Evolutionary conservation across 495 filamentous ascomycete genomes (phyloP).

Genomic region (Talaromyces ruber): DNA sequence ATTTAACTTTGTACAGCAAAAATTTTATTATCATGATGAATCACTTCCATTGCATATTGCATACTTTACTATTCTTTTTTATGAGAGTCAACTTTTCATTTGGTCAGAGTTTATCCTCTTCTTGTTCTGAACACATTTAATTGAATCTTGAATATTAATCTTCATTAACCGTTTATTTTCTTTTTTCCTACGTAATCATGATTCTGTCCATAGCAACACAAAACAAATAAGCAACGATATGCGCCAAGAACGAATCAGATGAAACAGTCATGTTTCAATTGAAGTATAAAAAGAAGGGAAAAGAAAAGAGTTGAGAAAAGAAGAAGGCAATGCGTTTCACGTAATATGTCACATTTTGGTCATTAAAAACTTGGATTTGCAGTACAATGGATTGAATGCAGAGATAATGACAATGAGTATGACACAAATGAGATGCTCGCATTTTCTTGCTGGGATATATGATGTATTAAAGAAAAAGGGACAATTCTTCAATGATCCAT

Average conservation of each 20-base stretch:
- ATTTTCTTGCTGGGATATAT: background rate
- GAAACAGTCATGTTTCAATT: background rate
- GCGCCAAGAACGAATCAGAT: background rate
- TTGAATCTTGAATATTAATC: background rate
- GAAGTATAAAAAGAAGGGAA: background rate
- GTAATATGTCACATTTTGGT: background rate
- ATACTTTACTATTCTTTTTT: background rate
- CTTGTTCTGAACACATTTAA: background rate
- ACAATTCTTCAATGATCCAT: background rate
- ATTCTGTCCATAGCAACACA: background rate
- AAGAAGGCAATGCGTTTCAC: background rate
- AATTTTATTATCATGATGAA: background rate
- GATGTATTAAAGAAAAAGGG: background rate
- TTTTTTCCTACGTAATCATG: background rate
- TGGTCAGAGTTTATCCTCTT: background rate
- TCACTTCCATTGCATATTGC: background rate
- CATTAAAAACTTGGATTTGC: background rate
- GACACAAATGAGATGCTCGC: background rate
- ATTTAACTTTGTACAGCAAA: too few relatives aligned
- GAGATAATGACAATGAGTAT: background rate
- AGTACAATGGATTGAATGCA: background rate
- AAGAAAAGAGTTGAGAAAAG: background rate
- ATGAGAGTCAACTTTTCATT: background rate
- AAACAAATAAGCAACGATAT: background rate
- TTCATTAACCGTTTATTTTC: background rate